A percentile compares a stretch with the other conserved stretches of the same genome.
These are phyloP conservation scores for Halenospora varia DNA, from an alignment of 495 filamentous ascomycete species.

Conservation along the genomic window DNA sequence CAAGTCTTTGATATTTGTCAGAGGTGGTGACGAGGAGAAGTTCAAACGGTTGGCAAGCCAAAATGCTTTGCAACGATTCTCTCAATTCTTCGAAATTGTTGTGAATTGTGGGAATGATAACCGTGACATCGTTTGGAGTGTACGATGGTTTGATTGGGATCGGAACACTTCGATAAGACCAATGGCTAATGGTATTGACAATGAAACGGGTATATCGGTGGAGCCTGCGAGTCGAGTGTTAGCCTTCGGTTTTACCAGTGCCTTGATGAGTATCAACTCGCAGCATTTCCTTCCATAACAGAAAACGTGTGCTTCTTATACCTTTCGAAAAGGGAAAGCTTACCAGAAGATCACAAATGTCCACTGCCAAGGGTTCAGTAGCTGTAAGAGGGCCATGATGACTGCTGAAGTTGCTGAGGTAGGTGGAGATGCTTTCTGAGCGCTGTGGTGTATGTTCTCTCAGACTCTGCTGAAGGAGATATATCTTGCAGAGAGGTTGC, in stretches of 20 bases:
- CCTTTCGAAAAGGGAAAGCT: no score
- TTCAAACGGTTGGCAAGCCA: slow-evolving; percentile 47
- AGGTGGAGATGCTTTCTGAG: no score
- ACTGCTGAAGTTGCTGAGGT: neutral
- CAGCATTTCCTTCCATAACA: no score
- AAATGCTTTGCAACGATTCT: slow-evolving; percentile 47
- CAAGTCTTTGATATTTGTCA: slow-evolving; percentile 43
- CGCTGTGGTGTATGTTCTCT: no score
- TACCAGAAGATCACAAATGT: no score
- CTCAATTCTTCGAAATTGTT: slow-evolving; percentile 49
- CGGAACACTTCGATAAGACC: slow-evolving; percentile 58
- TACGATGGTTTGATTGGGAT: slow-evolving; percentile 59
- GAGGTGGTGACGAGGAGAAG: slow-evolving; percentile 52
- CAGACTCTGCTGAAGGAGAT: no score
- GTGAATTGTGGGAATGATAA: slow-evolving; percentile 69
- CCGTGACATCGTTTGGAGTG: slow-evolving; percentile 66
- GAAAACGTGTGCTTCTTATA: no score
- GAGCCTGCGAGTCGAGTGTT: slow-evolving; percentile 9
- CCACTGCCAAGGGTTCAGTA: no score
- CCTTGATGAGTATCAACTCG: neutral
- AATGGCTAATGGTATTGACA: slow-evolving; percentile 62
- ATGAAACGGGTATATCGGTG: slow-evolving; percentile 60
- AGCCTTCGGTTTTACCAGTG: neutral
- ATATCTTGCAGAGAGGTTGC: no score
- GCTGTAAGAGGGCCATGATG: no score